Base-by-base conservation (phyloP, 176 grass and related monocot genomes). In the Lolium multiflorum region DNA sequence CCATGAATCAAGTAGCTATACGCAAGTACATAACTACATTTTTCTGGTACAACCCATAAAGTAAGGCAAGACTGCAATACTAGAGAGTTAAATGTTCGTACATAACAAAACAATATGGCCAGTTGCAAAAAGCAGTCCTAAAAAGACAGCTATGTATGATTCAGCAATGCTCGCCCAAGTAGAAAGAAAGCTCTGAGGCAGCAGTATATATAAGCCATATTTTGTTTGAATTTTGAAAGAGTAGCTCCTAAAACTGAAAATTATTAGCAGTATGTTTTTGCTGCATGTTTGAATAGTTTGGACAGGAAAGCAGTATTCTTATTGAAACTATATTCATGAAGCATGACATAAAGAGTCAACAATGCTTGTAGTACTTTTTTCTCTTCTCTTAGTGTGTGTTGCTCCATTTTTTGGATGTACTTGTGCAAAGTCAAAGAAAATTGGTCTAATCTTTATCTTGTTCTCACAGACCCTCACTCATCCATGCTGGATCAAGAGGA, bases 401-500 rank as follows among this genome's bases (percentile, higher is more conserved):
- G 74, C 55, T 64, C 39, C 7, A 57, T 43, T 47, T 47, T 70
- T 17, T 24, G 52, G n/a, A 54, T 82, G 41, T 47, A 48, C 71
- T 81, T 87, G 28, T 67, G 44, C 47, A 47, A 69, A 80, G 55
- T 11, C 24, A 85, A 82, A 83, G 11, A 54, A 58, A 12, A 83
- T 87, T 39, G 55, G 22, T 79, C 48, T 89, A 71, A 77, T 68
- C 13, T 66, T 26, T 73, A 55, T 61, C 39, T 81, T 90, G 2
- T 75, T 63, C 57, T 82, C 60, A 25, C 87, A 93, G 93, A 91
- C 49, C 71, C 89, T 6, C 82, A 86, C 41, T 55, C 86, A 11
- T 80, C 84, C 61, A 80, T 82, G 80, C 37, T 88, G 64, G 91
- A 92, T 74, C 82, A 61, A 17, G 89, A 95, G 66, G 77, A 86